phyloP scores from a whole-genome alignment of 1,284 basidiomycete species.

The Phlebopus sp. region DNA sequence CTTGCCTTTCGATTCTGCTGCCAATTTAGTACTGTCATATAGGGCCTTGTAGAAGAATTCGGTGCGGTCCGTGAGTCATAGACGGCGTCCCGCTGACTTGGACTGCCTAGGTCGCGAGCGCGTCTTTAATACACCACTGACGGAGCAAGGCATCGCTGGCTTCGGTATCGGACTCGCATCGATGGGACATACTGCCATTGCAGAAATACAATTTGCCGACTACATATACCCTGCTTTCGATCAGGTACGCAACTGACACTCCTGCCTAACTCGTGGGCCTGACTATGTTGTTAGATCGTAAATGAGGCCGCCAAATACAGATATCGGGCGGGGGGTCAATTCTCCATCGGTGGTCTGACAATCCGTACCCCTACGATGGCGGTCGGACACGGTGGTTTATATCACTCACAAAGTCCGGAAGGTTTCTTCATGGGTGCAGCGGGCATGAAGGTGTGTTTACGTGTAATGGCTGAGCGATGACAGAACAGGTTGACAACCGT shows the following conservation, averaged over 20 bases:
- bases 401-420: slow-evolving; percentile 94
- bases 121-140: slow-evolving; percentile 94
- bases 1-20: neutral
- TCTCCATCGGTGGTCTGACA: slow-evolving; percentile 82
- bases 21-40: slow-evolving; percentile 10
- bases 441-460: slow-evolving; percentile 76
- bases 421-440: slow-evolving; percentile 91
- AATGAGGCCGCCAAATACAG: slow-evolving; percentile 95
- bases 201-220: slow-evolving; percentile 88
- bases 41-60: slow-evolving; percentile 92
- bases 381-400: slow-evolving; percentile 90
- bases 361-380: slow-evolving; percentile 87
- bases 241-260: slow-evolving; percentile 50
- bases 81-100: slow-evolving; percentile 5
- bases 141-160: slow-evolving; percentile 93
- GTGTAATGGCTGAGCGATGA: neutral
- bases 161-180: slow-evolving; percentile 91
- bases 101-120: slow-evolving; percentile 69
- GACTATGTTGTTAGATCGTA: slow-evolving; percentile 60
- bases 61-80: slow-evolving; percentile 44
- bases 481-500: neutral
- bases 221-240: slow-evolving; percentile 93
- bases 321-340: slow-evolving; percentile 86
- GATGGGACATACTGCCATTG: slow-evolving; percentile 94
- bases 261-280: neutral